Conservation (phyloP, 2,329 filamentous ascomycete genomes). For the Chaetomiaceae sp. region DNA sequence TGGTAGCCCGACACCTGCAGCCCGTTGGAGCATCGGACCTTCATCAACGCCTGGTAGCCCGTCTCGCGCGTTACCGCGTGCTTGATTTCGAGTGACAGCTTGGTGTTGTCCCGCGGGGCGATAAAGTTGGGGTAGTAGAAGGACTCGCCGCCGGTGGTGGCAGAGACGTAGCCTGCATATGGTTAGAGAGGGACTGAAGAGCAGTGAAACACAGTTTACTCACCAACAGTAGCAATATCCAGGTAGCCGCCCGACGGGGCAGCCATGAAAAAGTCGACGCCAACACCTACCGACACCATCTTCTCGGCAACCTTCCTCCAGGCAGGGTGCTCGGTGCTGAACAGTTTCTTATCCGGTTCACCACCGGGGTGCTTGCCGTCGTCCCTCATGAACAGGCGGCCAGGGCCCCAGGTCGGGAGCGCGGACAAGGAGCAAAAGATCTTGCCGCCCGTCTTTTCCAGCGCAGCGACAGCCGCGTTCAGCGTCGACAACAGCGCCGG, state of each 20-base stretch:
- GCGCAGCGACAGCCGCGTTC: constrained; percentile 75
- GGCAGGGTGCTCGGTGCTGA: constrained; percentile 81
- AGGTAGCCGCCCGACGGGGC: constrained; percentile 87
- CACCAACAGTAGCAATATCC: constrained; percentile 86
- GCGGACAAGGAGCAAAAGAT: constrained; percentile 81
- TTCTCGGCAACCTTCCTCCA: constrained; percentile 85
- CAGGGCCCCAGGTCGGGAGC: constrained; percentile 89
- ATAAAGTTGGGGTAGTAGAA: constrained; percentile 98
- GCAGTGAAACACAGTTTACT: constrained; percentile 29
- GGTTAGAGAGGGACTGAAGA: neutral
- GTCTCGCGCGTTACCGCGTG: constrained; percentile 86
- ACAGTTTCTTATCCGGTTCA: constrained; percentile 87
- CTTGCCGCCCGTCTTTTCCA: constrained; percentile 86
- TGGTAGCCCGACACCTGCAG: constrained; percentile 92
- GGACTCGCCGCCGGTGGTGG: constrained; percentile 87
- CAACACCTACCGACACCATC: constrained; percentile 81
- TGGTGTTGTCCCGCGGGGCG: constrained; percentile 75
- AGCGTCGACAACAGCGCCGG: constrained; percentile 81
- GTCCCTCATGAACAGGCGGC: constrained; percentile 78
- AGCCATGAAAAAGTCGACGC: constrained; percentile 91
- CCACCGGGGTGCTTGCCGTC: constrained; percentile 81
- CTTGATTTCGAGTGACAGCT: constrained; percentile 77
- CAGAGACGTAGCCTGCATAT: constrained; percentile 67
- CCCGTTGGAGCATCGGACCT: constrained; percentile 95
- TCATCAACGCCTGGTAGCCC: constrained; percentile 94